These are phyloP conservation scores for Pyronema domesticum DNA, from an alignment of 495 filamentous ascomycete species.

Conservation along the genomic window DNA sequence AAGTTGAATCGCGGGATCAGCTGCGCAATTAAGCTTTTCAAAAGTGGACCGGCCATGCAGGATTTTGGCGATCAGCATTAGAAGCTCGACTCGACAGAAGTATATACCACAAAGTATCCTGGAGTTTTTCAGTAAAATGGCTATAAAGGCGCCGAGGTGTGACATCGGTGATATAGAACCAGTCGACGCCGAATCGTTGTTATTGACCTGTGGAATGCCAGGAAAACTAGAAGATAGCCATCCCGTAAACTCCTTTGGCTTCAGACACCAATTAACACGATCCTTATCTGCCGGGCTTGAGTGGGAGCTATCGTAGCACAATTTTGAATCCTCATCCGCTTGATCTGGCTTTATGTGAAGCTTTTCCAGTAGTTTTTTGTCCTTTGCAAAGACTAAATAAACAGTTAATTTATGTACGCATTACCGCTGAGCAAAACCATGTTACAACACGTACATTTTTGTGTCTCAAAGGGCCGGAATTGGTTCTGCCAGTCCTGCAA, in stretches of 20 bases:
- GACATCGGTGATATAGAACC: constrained; percentile 5
- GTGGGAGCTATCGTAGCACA: background rate
- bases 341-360: background rate
- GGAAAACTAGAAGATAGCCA: background rate
- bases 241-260: background rate
- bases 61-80: background rate
- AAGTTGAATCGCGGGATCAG: constrained; percentile 5
- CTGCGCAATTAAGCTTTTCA: constrained; percentile 6
- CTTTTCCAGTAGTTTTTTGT: background rate
- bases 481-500: background rate
- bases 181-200: background rate
- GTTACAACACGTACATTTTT: too few relatives aligned
- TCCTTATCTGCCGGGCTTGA: background rate
- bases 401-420: too few relatives aligned
- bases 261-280: constrained; percentile 1
- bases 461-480: too few relatives aligned
- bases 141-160: constrained; percentile 5
- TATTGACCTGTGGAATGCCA: too few relatives aligned
- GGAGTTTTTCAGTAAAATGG: background rate
- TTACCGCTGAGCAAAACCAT: too few relatives aligned
- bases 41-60: background rate
- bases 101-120: background rate
- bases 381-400: too few relatives aligned
- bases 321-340: background rate
- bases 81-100: constrained; percentile 5